Conservation (phyloP, 2,329 filamentous ascomycete genomes). For the Venturia carpophila region DNA sequence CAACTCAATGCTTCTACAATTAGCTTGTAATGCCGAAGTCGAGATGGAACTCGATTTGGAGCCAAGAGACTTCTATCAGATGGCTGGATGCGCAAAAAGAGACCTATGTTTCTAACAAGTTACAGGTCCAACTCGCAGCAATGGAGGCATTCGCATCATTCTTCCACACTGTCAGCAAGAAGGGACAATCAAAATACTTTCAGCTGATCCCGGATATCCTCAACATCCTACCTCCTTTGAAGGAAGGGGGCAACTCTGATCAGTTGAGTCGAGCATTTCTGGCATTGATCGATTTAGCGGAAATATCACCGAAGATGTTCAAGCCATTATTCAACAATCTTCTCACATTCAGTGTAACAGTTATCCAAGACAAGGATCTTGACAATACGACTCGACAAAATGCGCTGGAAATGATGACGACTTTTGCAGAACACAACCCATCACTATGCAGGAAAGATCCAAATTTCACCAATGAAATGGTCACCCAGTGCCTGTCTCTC, state of each 20-base stretch:
- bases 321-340: constrained; percentile 87
- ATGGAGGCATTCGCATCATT: constrained; percentile 97
- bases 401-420: constrained; percentile 92
- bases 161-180: constrained; percentile 85
- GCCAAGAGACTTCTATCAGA: neutral
- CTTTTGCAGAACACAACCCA: constrained; percentile 90
- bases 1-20: neutral
- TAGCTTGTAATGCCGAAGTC: constrained; percentile 5
- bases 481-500: constrained; percentile 91
- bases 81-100: neutral
- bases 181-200: constrained; percentile 81
- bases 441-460: constrained; percentile 91
- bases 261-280: constrained; percentile 84
- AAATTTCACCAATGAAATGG: constrained; percentile 93
- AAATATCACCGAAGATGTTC: constrained; percentile 96
- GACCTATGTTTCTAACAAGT: constrained; percentile 20
- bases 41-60: constrained; percentile 18
- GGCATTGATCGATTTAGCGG: constrained; percentile 87
- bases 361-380: constrained; percentile 93
- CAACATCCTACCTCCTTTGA: constrained; percentile 89
- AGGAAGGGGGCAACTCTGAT: constrained; percentile 83
- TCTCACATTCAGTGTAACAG: constrained; percentile 84
- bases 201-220: constrained; percentile 80
- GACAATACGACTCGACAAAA: constrained; percentile 87
- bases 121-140: constrained; percentile 76